A percentile compares a stretch with the other conserved stretches of the same genome.
Evolutionary conservation across 192 early-diverging fungal genomes (phyloP).

Genomic region (Backusella westeae): DNA sequence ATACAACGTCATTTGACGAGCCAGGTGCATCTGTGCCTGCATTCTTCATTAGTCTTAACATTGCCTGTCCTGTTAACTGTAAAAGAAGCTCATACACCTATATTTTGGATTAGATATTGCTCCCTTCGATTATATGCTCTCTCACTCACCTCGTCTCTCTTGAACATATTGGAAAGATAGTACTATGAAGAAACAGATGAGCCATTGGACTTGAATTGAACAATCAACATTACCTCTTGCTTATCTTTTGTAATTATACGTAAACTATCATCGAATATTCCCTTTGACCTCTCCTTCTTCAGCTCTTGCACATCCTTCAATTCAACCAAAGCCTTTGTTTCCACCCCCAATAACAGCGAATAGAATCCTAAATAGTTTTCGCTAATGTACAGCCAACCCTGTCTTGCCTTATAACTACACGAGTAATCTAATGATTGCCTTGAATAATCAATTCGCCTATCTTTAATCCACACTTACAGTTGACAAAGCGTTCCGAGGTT

Average conservation of each 20-base stretch:
- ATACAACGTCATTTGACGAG: conserved; percentile 21
- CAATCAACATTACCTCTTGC: conserved; percentile 54
- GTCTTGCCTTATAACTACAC: conserved; percentile 80
- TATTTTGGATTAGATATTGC: neutral
- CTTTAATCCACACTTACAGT: conserved; percentile 54
- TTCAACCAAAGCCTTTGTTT: conserved; percentile 89
- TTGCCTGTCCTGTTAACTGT: conserved; percentile 83
- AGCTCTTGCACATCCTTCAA: conserved; percentile 92
- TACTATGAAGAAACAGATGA: conserved; percentile 43
- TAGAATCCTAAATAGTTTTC: conserved; percentile 94
- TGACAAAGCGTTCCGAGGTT: conserved; percentile 83
- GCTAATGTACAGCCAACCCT: conserved; percentile 98
- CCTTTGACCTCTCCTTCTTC: conserved; percentile 86
- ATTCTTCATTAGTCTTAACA: conserved; percentile 85
- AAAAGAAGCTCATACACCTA: conserved; percentile 90
- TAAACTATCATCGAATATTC: conserved; percentile 86
- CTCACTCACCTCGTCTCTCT: conserved; percentile 31
- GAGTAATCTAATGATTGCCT: conserved; percentile 68
- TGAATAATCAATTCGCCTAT: neutral
- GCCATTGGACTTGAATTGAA: too few species aligned
- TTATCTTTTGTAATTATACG: conserved; percentile 80
- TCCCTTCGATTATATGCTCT: neutral
- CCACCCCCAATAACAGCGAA: conserved; percentile 88
- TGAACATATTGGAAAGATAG: conserved; percentile 93
- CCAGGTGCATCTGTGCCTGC: conserved; percentile 65